Percentiles rank a stretch among this genome's conserved stretches.
These are phyloP conservation scores for Pisolithus orientalis DNA, from an alignment of 768 basidiomycete genomes.

Conservation along the genomic window DNA sequence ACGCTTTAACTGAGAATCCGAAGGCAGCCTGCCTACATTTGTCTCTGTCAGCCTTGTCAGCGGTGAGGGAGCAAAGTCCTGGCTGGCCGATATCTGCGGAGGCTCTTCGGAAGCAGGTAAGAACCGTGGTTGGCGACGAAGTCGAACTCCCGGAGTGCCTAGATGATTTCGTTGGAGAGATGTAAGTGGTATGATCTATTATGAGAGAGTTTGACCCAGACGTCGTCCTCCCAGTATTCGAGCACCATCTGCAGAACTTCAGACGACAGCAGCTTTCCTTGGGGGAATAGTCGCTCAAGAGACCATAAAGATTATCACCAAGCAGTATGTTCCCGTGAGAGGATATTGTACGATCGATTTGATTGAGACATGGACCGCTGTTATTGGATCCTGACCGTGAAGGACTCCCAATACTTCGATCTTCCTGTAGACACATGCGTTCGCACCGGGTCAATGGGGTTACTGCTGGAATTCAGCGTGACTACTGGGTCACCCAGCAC, in stretches of 20 bases:
- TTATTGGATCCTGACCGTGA: conserved; percentile 27
- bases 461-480: too few species aligned
- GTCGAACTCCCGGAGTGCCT: conserved; percentile 50
- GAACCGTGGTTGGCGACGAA: conserved; percentile 42
- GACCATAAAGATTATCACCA: conserved; percentile 93
- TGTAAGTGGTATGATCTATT: conserved; percentile 46
- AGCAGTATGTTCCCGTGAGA: conserved; percentile 88
- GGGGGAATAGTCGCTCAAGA: conserved; percentile 96
- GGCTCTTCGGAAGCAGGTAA: conserved; percentile 46
- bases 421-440: not conserved
- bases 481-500: too few species aligned
- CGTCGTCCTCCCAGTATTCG: conserved; percentile 47
- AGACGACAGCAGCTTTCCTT: conserved; percentile 89
- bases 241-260: conserved; percentile 77
- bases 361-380: conserved; percentile 70
- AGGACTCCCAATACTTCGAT: not conserved
- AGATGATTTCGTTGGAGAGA: conserved; percentile 62
- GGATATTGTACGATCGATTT: conserved; percentile 84
- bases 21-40: conserved; percentile 66
- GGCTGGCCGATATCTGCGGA: conserved; percentile 40
- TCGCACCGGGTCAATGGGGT: too few species aligned
- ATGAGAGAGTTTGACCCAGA: not conserved
- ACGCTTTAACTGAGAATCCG: conserved; percentile 35
- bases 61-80: conserved; percentile 22
- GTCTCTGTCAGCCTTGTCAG: conserved; percentile 57